Conservation (phyloP, 768 basidiomycete species). For the Boletus subparvulus region DNA sequence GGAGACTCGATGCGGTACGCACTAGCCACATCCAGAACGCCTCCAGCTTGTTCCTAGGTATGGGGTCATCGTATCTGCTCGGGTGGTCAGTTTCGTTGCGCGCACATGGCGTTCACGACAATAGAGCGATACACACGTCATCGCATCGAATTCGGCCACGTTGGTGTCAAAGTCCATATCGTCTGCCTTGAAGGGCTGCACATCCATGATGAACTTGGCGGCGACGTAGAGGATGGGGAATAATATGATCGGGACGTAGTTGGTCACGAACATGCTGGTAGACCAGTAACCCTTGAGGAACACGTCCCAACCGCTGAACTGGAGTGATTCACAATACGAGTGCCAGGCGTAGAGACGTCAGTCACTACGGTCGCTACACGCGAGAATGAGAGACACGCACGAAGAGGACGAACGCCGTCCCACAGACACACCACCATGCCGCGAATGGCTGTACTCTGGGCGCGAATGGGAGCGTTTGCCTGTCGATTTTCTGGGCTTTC, state of each 20-base stretch:
- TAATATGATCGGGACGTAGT: slow-evolving; percentile 41
- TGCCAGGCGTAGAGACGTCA: not conserved
- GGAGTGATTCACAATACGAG: not conserved
- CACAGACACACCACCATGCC: slow-evolving; percentile 36
- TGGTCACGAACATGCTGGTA: slow-evolving; percentile 39
- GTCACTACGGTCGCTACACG: not conserved
- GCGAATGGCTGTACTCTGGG: slow-evolving; percentile 41
- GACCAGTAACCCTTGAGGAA: slow-evolving; percentile 39
- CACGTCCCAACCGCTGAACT: slow-evolving; percentile 42
- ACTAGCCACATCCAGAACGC: slow-evolving; percentile 32
- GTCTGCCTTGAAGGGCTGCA: not conserved
- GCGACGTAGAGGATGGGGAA: slow-evolving; percentile 49
- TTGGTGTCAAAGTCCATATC: slow-evolving; percentile 31
- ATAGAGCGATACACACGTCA: slow-evolving; percentile 16
- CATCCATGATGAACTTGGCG: slow-evolving; percentile 19
- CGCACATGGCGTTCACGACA: too few relatives aligned
- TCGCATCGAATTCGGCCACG: slow-evolving; percentile 30
- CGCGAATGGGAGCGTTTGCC: slow-evolving; percentile 45
- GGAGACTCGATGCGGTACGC: not conserved
- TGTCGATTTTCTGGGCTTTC: slow-evolving; percentile 48
- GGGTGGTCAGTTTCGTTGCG: not conserved
- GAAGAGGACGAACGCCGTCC: slow-evolving; percentile 29
- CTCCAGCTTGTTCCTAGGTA: slow-evolving; percentile 26
- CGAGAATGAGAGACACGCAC: slow-evolving; percentile 26
- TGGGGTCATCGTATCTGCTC: slow-evolving; percentile 27